phyloP scores from a whole-genome alignment of 1,284 basidiomycete species.

The Ganoderma meredithae region DNA sequence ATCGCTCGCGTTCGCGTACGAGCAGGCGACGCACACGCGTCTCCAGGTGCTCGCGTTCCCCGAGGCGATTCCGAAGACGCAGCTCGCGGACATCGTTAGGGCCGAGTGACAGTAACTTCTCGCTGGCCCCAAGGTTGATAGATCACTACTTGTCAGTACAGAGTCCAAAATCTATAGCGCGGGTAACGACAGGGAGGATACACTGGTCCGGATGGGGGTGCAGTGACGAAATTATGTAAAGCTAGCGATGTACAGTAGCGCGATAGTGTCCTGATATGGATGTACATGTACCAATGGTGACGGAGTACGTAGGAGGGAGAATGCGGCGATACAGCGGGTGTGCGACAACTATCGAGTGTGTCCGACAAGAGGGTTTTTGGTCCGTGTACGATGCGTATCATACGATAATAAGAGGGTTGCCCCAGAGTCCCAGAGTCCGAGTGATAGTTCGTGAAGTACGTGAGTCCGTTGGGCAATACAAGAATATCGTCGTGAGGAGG shows the following conservation, averaged over 20 bases:
- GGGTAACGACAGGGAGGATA: neutral
- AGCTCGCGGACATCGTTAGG: constrained; percentile 56
- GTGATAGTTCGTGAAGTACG: constrained; percentile 2
- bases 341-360: neutral
- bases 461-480: constrained; percentile 10
- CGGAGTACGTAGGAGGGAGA: too few relatives aligned
- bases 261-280: neutral
- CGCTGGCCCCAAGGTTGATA: too few relatives aligned
- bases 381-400: neutral
- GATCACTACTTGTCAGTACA: too few relatives aligned
- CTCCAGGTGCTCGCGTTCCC: constrained; percentile 56
- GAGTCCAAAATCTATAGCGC: neutral
- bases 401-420: neutral
- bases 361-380: constrained; percentile 7
- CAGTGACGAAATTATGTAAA: neutral
- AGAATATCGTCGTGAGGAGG: constrained; percentile 9
- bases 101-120: neutral
- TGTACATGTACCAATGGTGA: neutral
- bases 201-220: neutral
- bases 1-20: constrained; percentile 68
- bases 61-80: constrained; percentile 67
- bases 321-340: constrained; percentile 7
- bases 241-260: constrained; percentile 1
- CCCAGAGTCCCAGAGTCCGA: constrained; percentile 3
- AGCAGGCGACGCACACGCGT: constrained; percentile 68